Evolutionary conservation across 805 yeast genomes (phyloP), one percentile per base, ranked within the genome.

Genomic region (Lachancea quebecensis): DNA sequence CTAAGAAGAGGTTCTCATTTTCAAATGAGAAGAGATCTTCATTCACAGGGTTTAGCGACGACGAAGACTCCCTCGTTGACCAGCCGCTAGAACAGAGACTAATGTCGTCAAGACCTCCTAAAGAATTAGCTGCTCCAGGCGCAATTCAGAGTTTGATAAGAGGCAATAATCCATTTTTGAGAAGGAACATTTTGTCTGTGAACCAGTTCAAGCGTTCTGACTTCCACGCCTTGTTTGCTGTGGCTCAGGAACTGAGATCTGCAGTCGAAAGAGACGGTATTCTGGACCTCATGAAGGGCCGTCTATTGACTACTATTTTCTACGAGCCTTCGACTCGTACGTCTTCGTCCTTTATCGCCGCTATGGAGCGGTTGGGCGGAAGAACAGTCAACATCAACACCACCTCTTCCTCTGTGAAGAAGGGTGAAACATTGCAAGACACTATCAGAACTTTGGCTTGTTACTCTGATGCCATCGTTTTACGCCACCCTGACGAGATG

Each of bases 281-380:
- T 44, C 73, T 93, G 62, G 96, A 91, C 66, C 69, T 93, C 50
- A 78, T 93, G 71, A 79, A 82, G 66, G 96, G 98, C 49, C 82
- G 95, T 59, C 81, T 93, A 45, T 74, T 93, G 60, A 87, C 96
- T 39, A 95, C 98, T 10, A 82, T 93, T 74, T 93, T 93, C 74
- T 93, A 89, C 68, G 99, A 93, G 73, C 99, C 99, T 56, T 88
- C 96, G 5, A 95, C 99, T 34, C 80, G 99, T 71, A 93, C 99
- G 30, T 80, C 95, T 15, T 81, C 97, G 17, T 93, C 98, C 1
- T 95, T 95, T 65, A 96, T 93, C 66, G 96, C 96, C 58, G 99
- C 99, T 49, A 93, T 93, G 99, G 98, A 93, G 75, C 85, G 99
- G 72, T 76, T 93, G 58, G 99, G 99, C 67, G 99, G 99, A 64